phyloP scores from a whole-genome alignment of 2,329 filamentous ascomycete species.

The Chrysosporium keratinophilum region DNA sequence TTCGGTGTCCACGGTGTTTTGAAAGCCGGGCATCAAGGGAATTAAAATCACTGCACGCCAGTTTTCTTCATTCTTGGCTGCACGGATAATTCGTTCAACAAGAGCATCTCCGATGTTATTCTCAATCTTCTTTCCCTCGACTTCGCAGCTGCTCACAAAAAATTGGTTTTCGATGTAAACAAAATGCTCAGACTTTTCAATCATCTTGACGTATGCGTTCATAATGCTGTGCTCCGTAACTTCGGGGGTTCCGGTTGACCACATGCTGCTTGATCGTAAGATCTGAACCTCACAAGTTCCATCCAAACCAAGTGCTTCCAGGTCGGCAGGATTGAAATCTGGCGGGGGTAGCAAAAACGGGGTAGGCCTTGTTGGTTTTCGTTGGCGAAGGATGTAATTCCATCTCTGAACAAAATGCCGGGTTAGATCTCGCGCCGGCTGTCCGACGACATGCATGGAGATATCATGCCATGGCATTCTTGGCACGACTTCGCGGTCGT shows the following conservation, averaged over 20 bases:
- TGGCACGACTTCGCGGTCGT: constrained; percentile 86
- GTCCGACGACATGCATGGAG: constrained; percentile 76
- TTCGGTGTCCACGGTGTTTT: constrained; percentile 73
- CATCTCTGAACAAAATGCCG: constrained; percentile 91
- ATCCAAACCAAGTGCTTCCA: constrained; percentile 76
- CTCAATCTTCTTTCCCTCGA: constrained; percentile 74
- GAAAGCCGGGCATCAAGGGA: constrained; percentile 86
- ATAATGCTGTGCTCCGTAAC: constrained; percentile 66
- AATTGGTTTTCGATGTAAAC: constrained; percentile 99
- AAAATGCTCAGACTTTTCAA: constrained; percentile 62
- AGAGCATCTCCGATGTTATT: constrained; percentile 83
- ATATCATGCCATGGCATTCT: constrained; percentile 99
- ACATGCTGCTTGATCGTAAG: constrained; percentile 66
- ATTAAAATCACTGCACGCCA: constrained; percentile 87
- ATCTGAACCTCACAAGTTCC: constrained; percentile 97
- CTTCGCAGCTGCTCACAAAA: constrained; percentile 73
- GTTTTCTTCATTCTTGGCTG: constrained; percentile 70
- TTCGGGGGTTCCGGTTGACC: constrained; percentile 49
- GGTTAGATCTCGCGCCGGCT: constrained; percentile 84
- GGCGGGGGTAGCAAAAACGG: constrained; percentile 89
- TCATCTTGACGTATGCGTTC: constrained; percentile 83
- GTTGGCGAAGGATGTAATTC: constrained; percentile 90
- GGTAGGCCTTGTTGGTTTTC: constrained; percentile 85
- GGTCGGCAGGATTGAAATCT: constrained; percentile 75
- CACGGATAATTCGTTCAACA: constrained; percentile 76